Evolutionary conservation across 768 basidiomycete species (phyloP).

Genomic region (Leccinum fibrillosum): DNA sequence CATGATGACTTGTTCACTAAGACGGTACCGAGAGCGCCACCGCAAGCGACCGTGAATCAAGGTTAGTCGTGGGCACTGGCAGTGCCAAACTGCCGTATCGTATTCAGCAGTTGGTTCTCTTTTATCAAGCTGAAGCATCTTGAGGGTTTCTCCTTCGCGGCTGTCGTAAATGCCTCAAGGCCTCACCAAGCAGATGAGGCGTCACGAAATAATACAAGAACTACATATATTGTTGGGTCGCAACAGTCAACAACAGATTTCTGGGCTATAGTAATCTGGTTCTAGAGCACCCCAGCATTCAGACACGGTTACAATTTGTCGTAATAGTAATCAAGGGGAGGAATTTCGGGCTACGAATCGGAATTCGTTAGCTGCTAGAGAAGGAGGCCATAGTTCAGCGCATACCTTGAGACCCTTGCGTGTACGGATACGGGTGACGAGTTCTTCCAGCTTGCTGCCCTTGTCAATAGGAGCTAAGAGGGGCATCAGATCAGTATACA

Average conservation of each 20-base stretch:
- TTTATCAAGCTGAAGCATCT: not conserved
- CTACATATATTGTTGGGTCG: conserved; percentile 16
- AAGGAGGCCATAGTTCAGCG: not conserved
- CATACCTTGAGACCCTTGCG: conserved; percentile 94
- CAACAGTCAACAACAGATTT: conserved; percentile 17
- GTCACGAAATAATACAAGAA: conserved; percentile 9
- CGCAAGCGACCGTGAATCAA: not conserved
- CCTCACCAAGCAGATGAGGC: not conserved
- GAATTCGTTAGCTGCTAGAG: conserved; percentile 10
- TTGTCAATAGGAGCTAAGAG: conserved; percentile 71
- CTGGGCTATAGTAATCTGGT: conserved; percentile 5
- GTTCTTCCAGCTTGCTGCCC: conserved; percentile 86
- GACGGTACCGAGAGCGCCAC: conserved; percentile 3
- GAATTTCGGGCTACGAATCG: conserved; percentile 71
- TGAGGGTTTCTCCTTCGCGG: not conserved
- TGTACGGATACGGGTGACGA: conserved; percentile 76
- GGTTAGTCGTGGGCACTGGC: not conserved
- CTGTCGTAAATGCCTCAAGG: not conserved
- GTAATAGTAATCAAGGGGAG: conserved; percentile 85
- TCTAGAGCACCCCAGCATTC: conserved; percentile 4
- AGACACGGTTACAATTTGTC: conserved; percentile 70
- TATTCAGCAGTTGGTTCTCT: not conserved
- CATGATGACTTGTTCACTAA: not conserved
- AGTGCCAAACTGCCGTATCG: not conserved
- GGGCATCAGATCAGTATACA: conserved; percentile 1